Evolutionary conservation across 768 basidiomycete species (phyloP).

Genomic region (Exsudoporus frostii): DNA sequence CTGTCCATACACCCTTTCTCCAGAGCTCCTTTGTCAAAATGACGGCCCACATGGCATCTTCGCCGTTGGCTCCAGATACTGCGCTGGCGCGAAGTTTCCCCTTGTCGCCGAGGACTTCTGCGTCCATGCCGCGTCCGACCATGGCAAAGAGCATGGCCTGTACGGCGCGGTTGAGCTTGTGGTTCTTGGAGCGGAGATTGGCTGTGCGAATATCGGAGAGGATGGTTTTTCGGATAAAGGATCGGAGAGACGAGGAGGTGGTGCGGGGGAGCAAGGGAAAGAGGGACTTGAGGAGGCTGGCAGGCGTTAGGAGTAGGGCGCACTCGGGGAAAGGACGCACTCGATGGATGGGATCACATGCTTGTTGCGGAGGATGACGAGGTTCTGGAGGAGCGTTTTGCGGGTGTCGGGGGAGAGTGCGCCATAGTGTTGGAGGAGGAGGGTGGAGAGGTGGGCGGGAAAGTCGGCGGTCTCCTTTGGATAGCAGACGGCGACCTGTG

Average conservation of each 20-base stretch:
- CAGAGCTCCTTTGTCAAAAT: constrained; percentile 91
- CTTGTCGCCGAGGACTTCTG: constrained; percentile 78
- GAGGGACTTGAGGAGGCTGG: constrained; percentile 82
- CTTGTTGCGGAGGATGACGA: constrained; percentile 93
- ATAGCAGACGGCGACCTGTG: constrained; percentile 67
- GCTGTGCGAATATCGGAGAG: constrained; percentile 90
- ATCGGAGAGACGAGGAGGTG: constrained; percentile 77
- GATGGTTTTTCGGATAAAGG: constrained; percentile 90
- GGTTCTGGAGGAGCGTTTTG: constrained; percentile 81
- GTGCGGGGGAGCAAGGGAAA: constrained; percentile 96
- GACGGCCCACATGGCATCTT: constrained; percentile 98
- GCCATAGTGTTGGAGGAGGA: constrained; percentile 79
- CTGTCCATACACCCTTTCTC: constrained; percentile 91
- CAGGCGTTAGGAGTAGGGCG: constrained; percentile 1
- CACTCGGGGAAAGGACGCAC: constrained; percentile 44
- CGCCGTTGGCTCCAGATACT: constrained; percentile 46
- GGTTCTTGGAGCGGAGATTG: constrained; percentile 84
- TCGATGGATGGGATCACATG: constrained; percentile 89
- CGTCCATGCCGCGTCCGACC: constrained; percentile 90
- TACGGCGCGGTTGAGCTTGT: constrained; percentile 93
- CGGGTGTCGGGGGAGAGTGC: constrained; percentile 76
- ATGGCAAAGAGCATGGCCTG: constrained; percentile 95
- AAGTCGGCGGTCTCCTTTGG: constrained; percentile 87
- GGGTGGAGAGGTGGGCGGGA: constrained; percentile 70
- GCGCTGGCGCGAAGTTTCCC: constrained; percentile 58